Evolutionary conservation across 2,329 filamentous ascomycete genomes (phyloP), one percentile per base, ranked within the genome.

Genomic region (Sclerotinia minor): DNA sequence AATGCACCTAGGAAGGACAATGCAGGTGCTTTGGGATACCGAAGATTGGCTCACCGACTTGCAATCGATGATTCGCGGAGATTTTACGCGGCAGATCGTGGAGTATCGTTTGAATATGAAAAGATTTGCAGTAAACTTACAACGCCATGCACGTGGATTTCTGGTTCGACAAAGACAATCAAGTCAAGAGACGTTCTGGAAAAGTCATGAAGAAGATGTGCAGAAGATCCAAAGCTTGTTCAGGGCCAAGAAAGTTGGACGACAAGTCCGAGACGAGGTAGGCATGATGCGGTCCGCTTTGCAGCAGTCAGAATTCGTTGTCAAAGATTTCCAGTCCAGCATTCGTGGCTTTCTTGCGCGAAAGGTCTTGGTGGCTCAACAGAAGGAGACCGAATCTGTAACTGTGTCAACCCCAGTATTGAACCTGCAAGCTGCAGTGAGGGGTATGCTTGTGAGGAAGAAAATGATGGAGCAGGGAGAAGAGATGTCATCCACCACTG

Each of bases 11-110:
- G 93, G 92, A 5, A 83, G 90, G 61, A 84, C 87, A 66, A 98
- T 99, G 95, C 91, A 97, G 75, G 80, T 86, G 54, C 84, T 99
- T 4, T 99, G 95, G 95, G 90, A 95, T 70, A 84, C 86, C 17
- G 95, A 99, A 78, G 84, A 89, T 35, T 83, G 85, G 78, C 79
- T 99, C 38, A 81, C 94, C 54, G 90, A 96, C 64, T 82, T 99
- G 13, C 96, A 99, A 78, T 87, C 94, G 9, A 87, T 90, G 50
- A 90, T 98, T 67, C 88, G 95, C 69, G 96, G 93, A 65, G 92
- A 96, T 74, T 97, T 92, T 80, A 86, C 92, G 2, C 85, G 94
- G 57, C 92, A 97, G 77, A 86, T 98, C 68, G 86, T 89, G 72
- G 86, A 87, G 70, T 97, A 97, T 79, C 87, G 91, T 59, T 81